A percentile compares a stretch with the other conserved stretches of the same genome.
These are phyloP conservation scores for Beauveria bassiana DNA, from an alignment of 2,329 filamentous ascomycete genomes.

Conservation along the genomic window DNA sequence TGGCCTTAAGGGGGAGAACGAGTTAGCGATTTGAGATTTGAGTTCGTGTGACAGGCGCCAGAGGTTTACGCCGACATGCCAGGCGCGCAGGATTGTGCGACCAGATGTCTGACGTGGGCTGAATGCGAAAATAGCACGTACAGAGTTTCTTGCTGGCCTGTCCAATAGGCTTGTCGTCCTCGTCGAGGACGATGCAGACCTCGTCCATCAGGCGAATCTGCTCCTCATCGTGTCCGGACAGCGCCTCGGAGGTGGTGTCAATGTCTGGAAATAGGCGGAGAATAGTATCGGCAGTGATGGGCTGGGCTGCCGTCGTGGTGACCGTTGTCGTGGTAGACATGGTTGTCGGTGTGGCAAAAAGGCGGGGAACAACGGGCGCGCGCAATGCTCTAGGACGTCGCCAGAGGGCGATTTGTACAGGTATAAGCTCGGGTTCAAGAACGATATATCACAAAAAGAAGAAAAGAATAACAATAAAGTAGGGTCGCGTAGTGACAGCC, in stretches of 20 bases:
- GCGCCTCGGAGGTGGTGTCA: constrained; percentile 61
- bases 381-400: background rate
- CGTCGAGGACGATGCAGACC: constrained; percentile 92
- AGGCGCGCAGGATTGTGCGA: background rate
- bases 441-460: background rate
- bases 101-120: background rate
- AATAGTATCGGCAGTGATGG: constrained; percentile 80
- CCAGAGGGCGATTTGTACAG: background rate
- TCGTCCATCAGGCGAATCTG: constrained; percentile 98
- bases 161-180: constrained; percentile 86
- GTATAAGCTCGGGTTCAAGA: background rate
- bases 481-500: background rate
- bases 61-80: background rate
- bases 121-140: constrained; percentile 28
- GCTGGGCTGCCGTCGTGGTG: constrained; percentile 41
- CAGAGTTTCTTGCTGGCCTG: constrained; percentile 98
- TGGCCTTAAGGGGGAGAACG: constrained; percentile 55
- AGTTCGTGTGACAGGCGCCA: background rate
- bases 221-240: constrained; percentile 92
- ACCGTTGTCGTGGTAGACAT: constrained; percentile 25
- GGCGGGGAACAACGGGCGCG: background rate
- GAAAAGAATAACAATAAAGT: background rate
- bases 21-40: background rate
- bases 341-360: constrained; percentile 3
- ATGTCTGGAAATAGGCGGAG: constrained; percentile 81